Evolutionary conservation across 1,139 yeast genomes (phyloP), one percentile per base, ranked within the genome.

Genomic region (Suhomyces chickasaworum): DNA sequence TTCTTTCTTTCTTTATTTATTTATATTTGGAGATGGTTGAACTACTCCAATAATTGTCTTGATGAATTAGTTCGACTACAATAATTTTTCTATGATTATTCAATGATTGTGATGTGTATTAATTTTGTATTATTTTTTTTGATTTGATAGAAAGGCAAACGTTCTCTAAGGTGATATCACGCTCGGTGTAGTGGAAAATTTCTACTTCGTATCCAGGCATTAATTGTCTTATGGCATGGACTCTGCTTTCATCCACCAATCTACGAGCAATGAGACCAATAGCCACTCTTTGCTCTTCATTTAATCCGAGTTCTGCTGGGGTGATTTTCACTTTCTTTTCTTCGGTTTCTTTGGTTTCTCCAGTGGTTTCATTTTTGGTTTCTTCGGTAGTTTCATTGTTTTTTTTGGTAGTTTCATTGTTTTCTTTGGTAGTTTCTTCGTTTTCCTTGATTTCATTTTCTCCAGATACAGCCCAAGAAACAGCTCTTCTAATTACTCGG

Each of bases 401-500:
- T 5, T 39, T 23, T 15, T 39, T 56, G 15, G 7, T 8, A 21
- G 64, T 71, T 4, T 61, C 58, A 37, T 67, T 73, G 1, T 57
- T 57, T 3, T 69, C 73, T 1, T 73, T 13, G 10, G 3, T 7
- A 7, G 27, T 23, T 23, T 23, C 27, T 12, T 23, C 10, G n/a
- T n/a, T 13, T 7, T 25, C 29, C 3, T 25, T 25, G 5, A 4
- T 73, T 42, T 77, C 65, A 12, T 71, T 59, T 1, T 38, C 35
- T 12, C 95, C 95, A 55, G 84, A 81, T 1, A 91, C 88, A 0
- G 96, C 96, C 96, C 97, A 90, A 2, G 96, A 83, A 8, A 85
- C 87, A 64, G 87, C 73, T 59, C 81, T 84, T 49, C 78, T 77
- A 44, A 89, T 63, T 9, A 76, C 73, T 5, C 61, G 61, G 57